These are phyloP conservation scores for Cladosporium austrohemisphaericum DNA, from an alignment of 2,329 filamentous ascomycete genomes.

Conservation along the genomic window DNA sequence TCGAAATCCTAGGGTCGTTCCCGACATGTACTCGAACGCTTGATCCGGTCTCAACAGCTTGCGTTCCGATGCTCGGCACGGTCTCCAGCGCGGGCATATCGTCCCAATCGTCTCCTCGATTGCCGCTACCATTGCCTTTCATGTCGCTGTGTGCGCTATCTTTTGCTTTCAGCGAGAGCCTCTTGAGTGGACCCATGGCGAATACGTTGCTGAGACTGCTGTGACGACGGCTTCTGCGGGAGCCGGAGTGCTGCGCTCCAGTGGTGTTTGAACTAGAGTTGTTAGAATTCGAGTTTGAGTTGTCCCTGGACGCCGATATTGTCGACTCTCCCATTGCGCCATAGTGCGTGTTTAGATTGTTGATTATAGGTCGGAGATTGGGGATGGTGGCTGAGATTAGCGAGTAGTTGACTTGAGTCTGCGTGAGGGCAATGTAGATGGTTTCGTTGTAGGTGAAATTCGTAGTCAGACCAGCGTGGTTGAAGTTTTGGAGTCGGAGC, in stretches of 20 bases:
- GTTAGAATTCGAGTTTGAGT: conserved; percentile 1
- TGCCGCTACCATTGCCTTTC: conserved; percentile 3
- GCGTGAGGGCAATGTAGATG: conserved; percentile 18
- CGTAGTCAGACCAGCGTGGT: neutral
- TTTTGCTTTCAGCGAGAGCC: neutral
- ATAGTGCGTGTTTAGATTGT: conserved; percentile 19
- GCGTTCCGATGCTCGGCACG: conserved; percentile 11
- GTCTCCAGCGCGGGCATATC: neutral
- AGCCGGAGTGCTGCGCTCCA: neutral
- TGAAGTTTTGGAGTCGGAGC: conserved; percentile 17
- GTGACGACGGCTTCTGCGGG: conserved; percentile 1
- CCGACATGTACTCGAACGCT: conserved; percentile 3
- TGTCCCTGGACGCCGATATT: conserved; percentile 1
- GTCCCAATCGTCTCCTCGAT: neutral
- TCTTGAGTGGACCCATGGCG: conserved; percentile 5
- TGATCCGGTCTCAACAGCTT: conserved; percentile 10
- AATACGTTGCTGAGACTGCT: conserved; percentile 1
- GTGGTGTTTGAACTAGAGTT: neutral
- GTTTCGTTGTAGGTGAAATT: conserved; percentile 17
- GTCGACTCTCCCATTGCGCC: conserved; percentile 14
- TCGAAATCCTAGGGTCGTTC: neutral
- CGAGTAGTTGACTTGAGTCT: conserved; percentile 20
- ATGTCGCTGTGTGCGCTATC: neutral
- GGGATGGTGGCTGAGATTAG: conserved; percentile 21
- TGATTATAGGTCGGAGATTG: conserved; percentile 18